A percentile compares a stretch with the other conserved stretches of the same genome.
Evolutionary conservation across 2,329 filamentous ascomycete genomes (phyloP).

Genomic region (Neonectria punicea): DNA sequence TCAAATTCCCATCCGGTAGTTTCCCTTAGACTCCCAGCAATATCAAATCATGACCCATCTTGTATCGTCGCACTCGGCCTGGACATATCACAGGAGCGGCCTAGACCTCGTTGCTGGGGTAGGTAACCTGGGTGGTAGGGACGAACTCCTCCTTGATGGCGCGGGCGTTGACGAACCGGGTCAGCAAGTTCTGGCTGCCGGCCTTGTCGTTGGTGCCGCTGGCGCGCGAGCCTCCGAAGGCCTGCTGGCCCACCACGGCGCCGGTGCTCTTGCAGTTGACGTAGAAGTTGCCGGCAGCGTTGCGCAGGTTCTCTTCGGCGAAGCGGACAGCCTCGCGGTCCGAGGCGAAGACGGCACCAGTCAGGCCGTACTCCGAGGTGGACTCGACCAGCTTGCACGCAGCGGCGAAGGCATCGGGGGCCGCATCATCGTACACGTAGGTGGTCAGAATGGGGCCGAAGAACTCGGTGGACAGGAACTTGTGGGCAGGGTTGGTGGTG

Average conservation of each 20-base stretch:
- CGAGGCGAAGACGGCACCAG: slow-evolving; percentile 78
- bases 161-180: slow-evolving; percentile 73
- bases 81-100: background rate
- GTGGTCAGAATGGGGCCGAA: slow-evolving; percentile 82
- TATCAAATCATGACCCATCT: slow-evolving; percentile 8
- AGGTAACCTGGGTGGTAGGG: slow-evolving; percentile 69
- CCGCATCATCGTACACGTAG: slow-evolving; percentile 80
- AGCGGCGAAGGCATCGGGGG: slow-evolving; percentile 65
- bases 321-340: slow-evolving; percentile 73
- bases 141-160: slow-evolving; percentile 82
- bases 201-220: slow-evolving; percentile 81
- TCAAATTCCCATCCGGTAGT: slow-evolving; percentile 19
- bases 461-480: slow-evolving; percentile 79
- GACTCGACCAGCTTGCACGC: slow-evolving; percentile 73
- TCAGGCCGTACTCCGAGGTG: slow-evolving; percentile 81
- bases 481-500: slow-evolving; percentile 78
- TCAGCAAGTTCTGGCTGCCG: slow-evolving; percentile 71
- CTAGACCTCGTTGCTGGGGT: slow-evolving; percentile 77
- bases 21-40: slow-evolving; percentile 22
- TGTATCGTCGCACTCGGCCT: background rate
- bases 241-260: slow-evolving; percentile 78
- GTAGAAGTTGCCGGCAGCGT: slow-evolving; percentile 86
- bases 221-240: slow-evolving; percentile 75
- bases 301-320: slow-evolving; percentile 77
- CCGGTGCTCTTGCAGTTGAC: slow-evolving; percentile 86